phyloP scores from a whole-genome alignment of 345 rosid species.

The Trapa bicornis region DNA sequence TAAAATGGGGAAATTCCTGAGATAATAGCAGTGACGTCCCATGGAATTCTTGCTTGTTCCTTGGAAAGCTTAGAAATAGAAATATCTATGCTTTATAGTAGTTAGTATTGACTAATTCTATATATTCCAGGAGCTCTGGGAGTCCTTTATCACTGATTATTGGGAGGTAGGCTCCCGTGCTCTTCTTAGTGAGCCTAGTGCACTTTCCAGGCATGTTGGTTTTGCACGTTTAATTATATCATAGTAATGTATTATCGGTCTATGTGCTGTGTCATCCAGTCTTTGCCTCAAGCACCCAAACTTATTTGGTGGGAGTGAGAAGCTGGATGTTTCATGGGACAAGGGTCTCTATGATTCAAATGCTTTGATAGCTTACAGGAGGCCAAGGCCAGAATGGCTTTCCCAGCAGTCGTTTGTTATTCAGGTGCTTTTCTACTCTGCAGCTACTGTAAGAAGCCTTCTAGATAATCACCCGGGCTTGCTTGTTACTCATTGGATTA shows the following conservation, averaged over 20 bases:
- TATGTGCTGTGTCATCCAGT: constrained; percentile 32
- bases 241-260: neutral
- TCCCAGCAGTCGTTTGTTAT: constrained; percentile 72
- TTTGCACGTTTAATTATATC: neutral
- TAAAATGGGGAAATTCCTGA: neutral
- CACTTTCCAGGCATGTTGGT: neutral
- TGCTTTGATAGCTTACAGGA: constrained; percentile 64
- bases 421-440: constrained; percentile 33
- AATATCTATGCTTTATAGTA: neutral
- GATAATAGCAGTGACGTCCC: neutral
- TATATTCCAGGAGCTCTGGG: constrained; percentile 33
- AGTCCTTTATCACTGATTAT: constrained; percentile 82
- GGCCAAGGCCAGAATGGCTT: constrained; percentile 93
- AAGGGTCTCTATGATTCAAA: constrained; percentile 87
- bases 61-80: neutral
- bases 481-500: neutral
- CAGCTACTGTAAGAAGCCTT: neutral
- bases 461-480: neutral
- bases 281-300: constrained; percentile 88
- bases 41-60: neutral
- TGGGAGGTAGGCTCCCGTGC: constrained; percentile 51
- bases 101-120: constrained; percentile 1
- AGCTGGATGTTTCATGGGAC: constrained; percentile 90
- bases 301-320: constrained; percentile 96
- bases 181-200: neutral